phyloP scores from a whole-genome alignment of 192 early-diverging fungal species.

The Phlyctochytrium arcticum region DNA sequence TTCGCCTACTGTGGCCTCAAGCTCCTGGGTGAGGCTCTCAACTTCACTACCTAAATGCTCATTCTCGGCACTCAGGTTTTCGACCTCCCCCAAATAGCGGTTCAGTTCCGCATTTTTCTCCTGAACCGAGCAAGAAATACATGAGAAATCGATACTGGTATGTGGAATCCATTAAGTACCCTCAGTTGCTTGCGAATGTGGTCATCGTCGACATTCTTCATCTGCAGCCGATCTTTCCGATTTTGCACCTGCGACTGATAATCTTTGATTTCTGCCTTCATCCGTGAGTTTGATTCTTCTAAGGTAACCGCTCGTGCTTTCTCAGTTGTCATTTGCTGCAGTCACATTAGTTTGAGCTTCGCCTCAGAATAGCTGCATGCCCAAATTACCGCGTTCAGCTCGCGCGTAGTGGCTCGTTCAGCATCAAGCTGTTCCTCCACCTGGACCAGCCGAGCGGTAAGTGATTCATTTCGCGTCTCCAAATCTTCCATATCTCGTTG shows the following conservation, averaged over 20 bases:
- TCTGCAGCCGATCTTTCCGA: slow-evolving; percentile 37
- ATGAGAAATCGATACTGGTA: too few relatives aligned
- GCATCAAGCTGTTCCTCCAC: slow-evolving; percentile 35
- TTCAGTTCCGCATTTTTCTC: slow-evolving; percentile 51
- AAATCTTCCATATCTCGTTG: slow-evolving; percentile 40
- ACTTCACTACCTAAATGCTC: slow-evolving; percentile 30
- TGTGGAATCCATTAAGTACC: too few relatives aligned
- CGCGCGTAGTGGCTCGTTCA: slow-evolving; percentile 26
- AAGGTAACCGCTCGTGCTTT: slow-evolving; percentile 22
- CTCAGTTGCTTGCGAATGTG: slow-evolving; percentile 37
- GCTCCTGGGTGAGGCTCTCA: slow-evolving; percentile 41
- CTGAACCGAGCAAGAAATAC: slow-evolving; percentile 25
- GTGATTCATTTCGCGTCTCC: slow-evolving; percentile 37
- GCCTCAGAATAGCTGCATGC: not conserved
- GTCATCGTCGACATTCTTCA: slow-evolving; percentile 43
- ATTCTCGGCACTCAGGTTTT: slow-evolving; percentile 41
- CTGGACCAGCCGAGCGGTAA: slow-evolving; percentile 27
- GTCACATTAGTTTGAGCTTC: not conserved
- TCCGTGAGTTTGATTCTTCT: slow-evolving; percentile 25
- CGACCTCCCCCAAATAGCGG: slow-evolving; percentile 41
- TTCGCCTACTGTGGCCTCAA: slow-evolving; percentile 49
- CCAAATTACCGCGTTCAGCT: slow-evolving; percentile 21
- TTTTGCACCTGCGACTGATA: slow-evolving; percentile 36
- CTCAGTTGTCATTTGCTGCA: slow-evolving; percentile 24
- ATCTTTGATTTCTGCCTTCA: slow-evolving; percentile 42